A percentile compares a stretch with the other conserved stretches of the same genome.
Evolutionary conservation across 1,284 basidiomycete species (phyloP).

Genomic region (Melampsora americana): DNA sequence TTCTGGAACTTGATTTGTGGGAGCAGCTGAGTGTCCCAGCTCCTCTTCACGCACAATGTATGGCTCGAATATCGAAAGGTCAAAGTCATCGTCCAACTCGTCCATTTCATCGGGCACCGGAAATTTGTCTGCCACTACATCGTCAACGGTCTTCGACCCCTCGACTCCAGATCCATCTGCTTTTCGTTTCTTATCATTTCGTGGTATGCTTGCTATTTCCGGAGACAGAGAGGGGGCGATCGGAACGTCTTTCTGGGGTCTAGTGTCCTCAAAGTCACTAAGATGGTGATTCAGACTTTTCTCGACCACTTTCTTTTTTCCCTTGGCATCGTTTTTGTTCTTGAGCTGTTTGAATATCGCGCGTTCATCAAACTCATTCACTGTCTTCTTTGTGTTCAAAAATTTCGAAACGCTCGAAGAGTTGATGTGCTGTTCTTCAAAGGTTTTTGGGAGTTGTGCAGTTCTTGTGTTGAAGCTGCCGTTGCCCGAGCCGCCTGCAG

Average conservation of each 20-base stretch:
- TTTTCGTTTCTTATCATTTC: conserved; percentile 1
- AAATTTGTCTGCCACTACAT: background rate
- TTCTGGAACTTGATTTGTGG: background rate
- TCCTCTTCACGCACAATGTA: conserved; percentile 15
- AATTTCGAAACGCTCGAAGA: conserved; percentile 26
- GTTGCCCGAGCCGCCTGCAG: background rate
- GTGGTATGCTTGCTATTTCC: background rate
- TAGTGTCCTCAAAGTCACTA: background rate
- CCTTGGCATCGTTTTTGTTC: background rate
- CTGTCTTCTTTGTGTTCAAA: conserved; percentile 11
- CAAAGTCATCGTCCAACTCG: conserved; percentile 39
- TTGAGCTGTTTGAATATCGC: conserved; percentile 21
- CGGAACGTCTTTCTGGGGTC: background rate
- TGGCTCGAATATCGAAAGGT: conserved; percentile 37
- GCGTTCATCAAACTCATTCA: conserved; percentile 36
- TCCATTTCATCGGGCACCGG: conserved; percentile 21
- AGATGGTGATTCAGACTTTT: background rate
- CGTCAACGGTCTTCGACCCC: background rate
- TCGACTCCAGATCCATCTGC: background rate
- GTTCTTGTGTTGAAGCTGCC: background rate
- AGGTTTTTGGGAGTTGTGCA: background rate
- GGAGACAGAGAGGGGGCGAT: background rate
- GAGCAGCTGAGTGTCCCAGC: background rate
- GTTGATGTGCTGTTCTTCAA: too few relatives aligned
- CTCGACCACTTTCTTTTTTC: background rate